Evolutionary conservation across 2,329 filamentous ascomycete species (phyloP), one percentile per base, ranked within the genome.

Genomic region (Alternaria sp.): DNA sequence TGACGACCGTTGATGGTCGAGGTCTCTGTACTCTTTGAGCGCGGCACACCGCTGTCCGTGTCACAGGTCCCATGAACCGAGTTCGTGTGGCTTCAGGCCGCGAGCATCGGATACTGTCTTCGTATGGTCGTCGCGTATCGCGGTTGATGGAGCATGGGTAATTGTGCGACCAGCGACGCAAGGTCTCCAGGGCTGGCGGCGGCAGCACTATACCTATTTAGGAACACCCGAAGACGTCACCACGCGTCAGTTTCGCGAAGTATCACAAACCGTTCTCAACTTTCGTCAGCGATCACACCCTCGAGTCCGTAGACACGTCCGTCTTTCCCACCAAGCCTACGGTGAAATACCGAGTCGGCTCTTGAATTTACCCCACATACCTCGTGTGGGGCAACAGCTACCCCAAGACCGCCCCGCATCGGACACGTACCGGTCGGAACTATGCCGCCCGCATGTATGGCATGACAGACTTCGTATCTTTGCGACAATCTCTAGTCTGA

Each of bases 371-470:
- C 60, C 60, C 60, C 55, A 49, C 43, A 54, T 25, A 12, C 23
- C 8, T 54, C 21, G 51, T 62, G 60, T 59, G 60, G 60, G 60
- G 60, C 60, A 47, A 33, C 6, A 41, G 21, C 25, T 62, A 62
- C 55, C 41, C 55, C 55, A 43, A 54, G 25, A 46, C 26, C 23
- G 53, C 55, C 60, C 60, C 60, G 49, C 55, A 62, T 21, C 18
- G 15, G 23, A 20, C 18, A 30, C 14, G 18, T 59, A 41, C 37
- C 37, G 33, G 21, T 33, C 46, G 55, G 55, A 53, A 46, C 3
- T 21, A 53, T 37, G 12, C 55, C 26, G 37, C 28, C 9, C 37
- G 4, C 56, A 50, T 26, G 45, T 25, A 43, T 6, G 4, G 14
- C 3, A 50, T 18, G 26, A 20, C 11, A 44, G 45, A 20, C 6